Evolutionary conservation across 1,139 yeast species (phyloP).

Genomic region (Taphrina populina): DNA sequence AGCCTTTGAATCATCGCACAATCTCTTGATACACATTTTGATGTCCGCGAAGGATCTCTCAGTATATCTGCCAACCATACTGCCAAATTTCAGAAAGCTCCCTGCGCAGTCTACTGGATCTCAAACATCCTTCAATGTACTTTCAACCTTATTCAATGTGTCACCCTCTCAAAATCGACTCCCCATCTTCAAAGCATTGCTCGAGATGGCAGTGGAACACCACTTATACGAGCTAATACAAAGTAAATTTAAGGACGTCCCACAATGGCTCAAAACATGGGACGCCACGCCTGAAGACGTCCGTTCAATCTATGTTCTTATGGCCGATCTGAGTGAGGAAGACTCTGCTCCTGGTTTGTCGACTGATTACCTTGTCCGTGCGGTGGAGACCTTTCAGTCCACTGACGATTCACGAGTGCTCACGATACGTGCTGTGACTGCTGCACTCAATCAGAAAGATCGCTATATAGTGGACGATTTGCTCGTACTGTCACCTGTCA

Average conservation of each 20-base stretch:
- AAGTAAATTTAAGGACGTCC: conserved; percentile 47
- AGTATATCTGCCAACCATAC: conserved; percentile 44
- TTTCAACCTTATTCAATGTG: conserved; percentile 49
- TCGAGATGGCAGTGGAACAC: conserved; percentile 45
- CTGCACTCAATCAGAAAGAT: conserved; percentile 39
- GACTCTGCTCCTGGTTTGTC: conserved; percentile 39
- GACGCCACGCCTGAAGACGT: conserved; percentile 42
- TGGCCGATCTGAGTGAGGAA: conserved; percentile 42
- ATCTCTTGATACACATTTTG: conserved; percentile 47
- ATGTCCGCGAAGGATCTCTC: conserved; percentile 44
- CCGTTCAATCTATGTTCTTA: conserved; percentile 41
- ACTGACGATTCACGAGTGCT: conserved; percentile 23
- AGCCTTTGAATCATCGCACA: conserved; percentile 50
- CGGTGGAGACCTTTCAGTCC: conserved; percentile 33
- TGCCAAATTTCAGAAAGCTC: conserved; percentile 42
- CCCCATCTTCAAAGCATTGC: conserved; percentile 45
- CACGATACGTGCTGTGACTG: conserved; percentile 38
- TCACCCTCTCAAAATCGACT: conserved; percentile 44
- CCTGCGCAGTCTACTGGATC: conserved; percentile 40
- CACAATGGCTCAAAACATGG: conserved; percentile 49
- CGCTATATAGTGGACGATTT: conserved; percentile 45
- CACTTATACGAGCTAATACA: conserved; percentile 45
- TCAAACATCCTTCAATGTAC: conserved; percentile 45
- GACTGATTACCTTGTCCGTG: conserved; percentile 28
- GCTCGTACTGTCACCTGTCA: conserved; percentile 44